Conservation (phyloP, 768 basidiomycete genomes). For the Cyathus striatus region DNA sequence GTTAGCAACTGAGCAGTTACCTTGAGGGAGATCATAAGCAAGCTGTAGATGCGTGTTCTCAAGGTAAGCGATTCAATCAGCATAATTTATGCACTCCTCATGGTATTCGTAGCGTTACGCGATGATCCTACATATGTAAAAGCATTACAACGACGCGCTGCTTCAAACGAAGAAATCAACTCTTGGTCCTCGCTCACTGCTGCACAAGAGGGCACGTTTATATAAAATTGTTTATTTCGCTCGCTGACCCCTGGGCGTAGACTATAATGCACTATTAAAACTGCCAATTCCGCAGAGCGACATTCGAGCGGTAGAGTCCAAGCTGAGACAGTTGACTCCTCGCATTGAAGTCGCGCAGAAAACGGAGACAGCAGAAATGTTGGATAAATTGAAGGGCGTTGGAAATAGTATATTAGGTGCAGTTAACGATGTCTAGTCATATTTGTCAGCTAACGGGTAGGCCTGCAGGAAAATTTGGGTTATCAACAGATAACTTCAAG, state of each 20-base stretch:
- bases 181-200: conserved; percentile 81
- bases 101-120: conserved; percentile 56
- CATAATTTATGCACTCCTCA: background rate
- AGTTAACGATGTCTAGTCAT: background rate
- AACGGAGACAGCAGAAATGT: conserved; percentile 85
- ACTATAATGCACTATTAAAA: conserved; percentile 69
- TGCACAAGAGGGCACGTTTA: conserved; percentile 86
- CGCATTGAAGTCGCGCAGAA: conserved; percentile 76
- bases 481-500: conserved; percentile 96
- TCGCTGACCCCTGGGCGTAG: conserved; percentile 30
- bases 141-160: conserved; percentile 84
- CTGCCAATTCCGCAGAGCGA: conserved; percentile 54
- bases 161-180: conserved; percentile 73
- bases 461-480: conserved; percentile 79
- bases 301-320: conserved; percentile 36
- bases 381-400: conserved; percentile 86
- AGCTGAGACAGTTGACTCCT: conserved; percentile 54
- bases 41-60: conserved; percentile 74
- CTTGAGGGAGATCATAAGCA: conserved; percentile 71
- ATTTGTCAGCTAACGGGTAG: background rate
- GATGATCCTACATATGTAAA: conserved; percentile 87
- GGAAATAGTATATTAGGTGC: conserved; percentile 86
- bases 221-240: conserved; percentile 2
- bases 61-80: conserved; percentile 35
- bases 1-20: conserved; percentile 3